Evolutionary conservation across 2,329 filamentous ascomycete genomes (phyloP).

Genomic region (Sclerotiophoma versabilis): DNA sequence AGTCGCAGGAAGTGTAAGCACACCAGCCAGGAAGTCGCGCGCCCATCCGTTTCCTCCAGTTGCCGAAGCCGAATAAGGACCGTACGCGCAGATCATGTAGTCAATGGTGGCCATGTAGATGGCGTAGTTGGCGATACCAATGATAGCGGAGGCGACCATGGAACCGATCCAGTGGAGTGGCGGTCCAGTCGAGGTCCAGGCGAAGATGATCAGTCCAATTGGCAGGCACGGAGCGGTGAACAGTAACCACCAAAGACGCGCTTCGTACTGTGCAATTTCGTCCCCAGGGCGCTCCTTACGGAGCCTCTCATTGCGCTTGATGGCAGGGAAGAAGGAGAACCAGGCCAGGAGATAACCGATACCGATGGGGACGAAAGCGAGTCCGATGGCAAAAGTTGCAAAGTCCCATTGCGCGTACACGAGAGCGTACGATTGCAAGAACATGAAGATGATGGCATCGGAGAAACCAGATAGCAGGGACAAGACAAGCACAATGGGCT

Average conservation of each 20-base stretch:
- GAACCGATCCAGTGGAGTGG: constrained; percentile 73
- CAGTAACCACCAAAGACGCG: constrained; percentile 71
- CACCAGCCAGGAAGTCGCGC: constrained; percentile 76
- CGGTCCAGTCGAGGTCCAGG: constrained; percentile 72
- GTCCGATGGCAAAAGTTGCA: constrained; percentile 62
- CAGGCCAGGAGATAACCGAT: constrained; percentile 72
- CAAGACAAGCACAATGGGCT: constrained; percentile 75
- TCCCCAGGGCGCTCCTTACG: constrained; percentile 39
- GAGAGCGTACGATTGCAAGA: constrained; percentile 73
- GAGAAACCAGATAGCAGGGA: constrained; percentile 78
- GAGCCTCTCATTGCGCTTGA: constrained; percentile 48
- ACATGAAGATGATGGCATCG: constrained; percentile 81
- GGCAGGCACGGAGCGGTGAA: constrained; percentile 68
- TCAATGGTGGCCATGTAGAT: constrained; percentile 83
- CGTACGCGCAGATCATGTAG: constrained; percentile 80
- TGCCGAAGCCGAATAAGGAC: constrained; percentile 76
- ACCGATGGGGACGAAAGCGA: constrained; percentile 65
- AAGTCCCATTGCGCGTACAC: constrained; percentile 75
- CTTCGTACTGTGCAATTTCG: constrained; percentile 50
- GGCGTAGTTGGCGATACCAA: constrained; percentile 74
- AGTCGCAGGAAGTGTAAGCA: constrained; percentile 72
- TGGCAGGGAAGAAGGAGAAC: constrained; percentile 64
- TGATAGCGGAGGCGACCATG: constrained; percentile 69
- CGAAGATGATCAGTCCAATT: constrained; percentile 75
- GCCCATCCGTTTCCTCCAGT: constrained; percentile 81